Percentiles rank a stretch among this genome's conserved stretches.
Evolutionary conservation across 2,329 filamentous ascomycete genomes (phyloP).

Genomic region (Trichoderma aggressivum): DNA sequence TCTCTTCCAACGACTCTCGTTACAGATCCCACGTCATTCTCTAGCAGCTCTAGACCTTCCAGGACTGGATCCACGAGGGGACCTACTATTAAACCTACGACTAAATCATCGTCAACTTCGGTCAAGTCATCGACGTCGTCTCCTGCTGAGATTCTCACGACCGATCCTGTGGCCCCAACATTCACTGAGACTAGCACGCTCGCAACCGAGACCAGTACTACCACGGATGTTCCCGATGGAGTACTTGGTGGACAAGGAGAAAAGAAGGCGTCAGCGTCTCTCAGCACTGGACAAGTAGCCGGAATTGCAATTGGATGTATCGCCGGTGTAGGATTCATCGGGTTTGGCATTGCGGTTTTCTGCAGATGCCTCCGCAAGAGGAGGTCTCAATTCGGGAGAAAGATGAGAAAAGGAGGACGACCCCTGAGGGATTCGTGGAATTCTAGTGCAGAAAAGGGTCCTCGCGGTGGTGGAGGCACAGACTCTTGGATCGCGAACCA

Average conservation of each 20-base stretch:
- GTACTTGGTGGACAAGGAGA: neutral
- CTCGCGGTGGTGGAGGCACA: conserved; percentile 18
- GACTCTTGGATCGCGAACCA: conserved; percentile 30
- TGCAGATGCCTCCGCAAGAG: conserved; percentile 41
- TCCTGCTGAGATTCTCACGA: neutral
- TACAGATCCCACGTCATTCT: conserved; percentile 25
- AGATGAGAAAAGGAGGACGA: conserved; percentile 1
- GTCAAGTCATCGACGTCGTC: neutral
- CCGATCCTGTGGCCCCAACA: neutral
- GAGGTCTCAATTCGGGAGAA: conserved; percentile 29
- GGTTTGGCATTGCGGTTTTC: conserved; percentile 46
- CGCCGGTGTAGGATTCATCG: conserved; percentile 45
- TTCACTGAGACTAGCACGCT: conserved; percentile 6
- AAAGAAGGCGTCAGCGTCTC: conserved; percentile 14
- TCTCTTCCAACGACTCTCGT: conserved; percentile 30
- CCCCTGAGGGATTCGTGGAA: conserved; percentile 35
- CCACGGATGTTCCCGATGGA: conserved; percentile 9
- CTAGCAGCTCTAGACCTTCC: conserved; percentile 18
- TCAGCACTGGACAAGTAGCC: conserved; percentile 47
- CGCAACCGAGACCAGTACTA: neutral
- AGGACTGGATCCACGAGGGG: neutral
- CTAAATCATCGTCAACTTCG: neutral
- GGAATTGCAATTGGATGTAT: conserved; percentile 57
- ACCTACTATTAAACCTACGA: neutral
- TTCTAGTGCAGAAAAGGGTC: conserved; percentile 29